Conservation (phyloP, 805 yeast genomes). For the Candida schatavii region DNA sequence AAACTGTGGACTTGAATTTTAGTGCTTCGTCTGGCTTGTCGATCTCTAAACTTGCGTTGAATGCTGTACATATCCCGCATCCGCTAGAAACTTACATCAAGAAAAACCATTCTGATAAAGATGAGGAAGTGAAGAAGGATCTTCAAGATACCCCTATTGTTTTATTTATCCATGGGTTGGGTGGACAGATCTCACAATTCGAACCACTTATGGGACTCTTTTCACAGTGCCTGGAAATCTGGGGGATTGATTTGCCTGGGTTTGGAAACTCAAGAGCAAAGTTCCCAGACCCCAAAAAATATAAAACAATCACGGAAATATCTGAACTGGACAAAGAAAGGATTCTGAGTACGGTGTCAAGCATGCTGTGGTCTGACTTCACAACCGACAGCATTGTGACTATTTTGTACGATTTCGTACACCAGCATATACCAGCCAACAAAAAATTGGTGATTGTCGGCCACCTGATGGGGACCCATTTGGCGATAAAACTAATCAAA, state of each 20-base stretch:
- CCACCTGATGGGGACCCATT: constrained; percentile 72
- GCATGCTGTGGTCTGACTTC: constrained; percentile 42
- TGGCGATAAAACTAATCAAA: constrained; percentile 45
- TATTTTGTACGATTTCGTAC: constrained; percentile 36
- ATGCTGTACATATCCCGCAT: constrained; percentile 48
- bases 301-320: constrained; percentile 18
- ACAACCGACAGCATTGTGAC: constrained; percentile 39
- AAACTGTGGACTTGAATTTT: constrained; percentile 38
- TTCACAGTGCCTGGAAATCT: constrained; percentile 57
- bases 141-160: constrained; percentile 55
- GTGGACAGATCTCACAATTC: constrained; percentile 86
- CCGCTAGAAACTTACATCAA: constrained; percentile 36
- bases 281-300: constrained; percentile 10
- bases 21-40: constrained; percentile 17
- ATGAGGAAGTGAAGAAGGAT: constrained; percentile 18
- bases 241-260: constrained; percentile 84
- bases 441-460: constrained; percentile 54
- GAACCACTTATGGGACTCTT: constrained; percentile 67
- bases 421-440: constrained; percentile 34
- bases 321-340: constrained; percentile 28
- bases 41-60: constrained; percentile 34
- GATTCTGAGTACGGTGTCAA: constrained; percentile 26
- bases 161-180: constrained; percentile 80
- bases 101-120: constrained; percentile 3
- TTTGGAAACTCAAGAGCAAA: constrained; percentile 56